A percentile compares a stretch with the other conserved stretches of the same genome.
Conservation (phyloP, 495 filamentous ascomycete species). For the Letharia columbiana region DNA sequence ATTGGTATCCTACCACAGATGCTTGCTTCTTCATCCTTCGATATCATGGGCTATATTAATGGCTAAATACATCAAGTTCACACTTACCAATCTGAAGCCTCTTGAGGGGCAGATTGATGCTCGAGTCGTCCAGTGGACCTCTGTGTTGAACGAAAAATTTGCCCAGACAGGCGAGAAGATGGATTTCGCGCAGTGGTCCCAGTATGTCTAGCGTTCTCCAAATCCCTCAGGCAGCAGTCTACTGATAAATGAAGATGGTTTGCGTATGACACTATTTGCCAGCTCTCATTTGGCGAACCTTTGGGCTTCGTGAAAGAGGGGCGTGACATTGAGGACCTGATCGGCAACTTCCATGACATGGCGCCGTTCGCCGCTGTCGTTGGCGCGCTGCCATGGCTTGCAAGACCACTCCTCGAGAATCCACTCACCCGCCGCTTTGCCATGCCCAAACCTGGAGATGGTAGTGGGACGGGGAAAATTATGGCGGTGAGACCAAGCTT, state of each 20-base stretch:
- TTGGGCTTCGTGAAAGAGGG: slow-evolving; percentile 54
- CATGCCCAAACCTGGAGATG: background rate
- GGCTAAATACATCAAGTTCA: slow-evolving; percentile 32
- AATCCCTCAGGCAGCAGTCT: background rate
- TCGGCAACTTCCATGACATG: slow-evolving; percentile 43
- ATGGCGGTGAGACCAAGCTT: background rate
- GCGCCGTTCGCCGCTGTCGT: slow-evolving; percentile 43
- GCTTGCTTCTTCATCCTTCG: too few relatives aligned
- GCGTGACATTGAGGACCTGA: slow-evolving; percentile 47
- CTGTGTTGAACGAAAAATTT: slow-evolving; percentile 37
- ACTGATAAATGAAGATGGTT: slow-evolving; percentile 33
- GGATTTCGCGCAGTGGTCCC: slow-evolving; percentile 45
- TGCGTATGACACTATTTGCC: slow-evolving; percentile 57
- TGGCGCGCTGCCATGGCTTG: slow-evolving; percentile 32
- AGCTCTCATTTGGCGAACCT: slow-evolving; percentile 53
- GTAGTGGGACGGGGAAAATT: slow-evolving; percentile 27
- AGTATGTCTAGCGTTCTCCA: slow-evolving; percentile 28
- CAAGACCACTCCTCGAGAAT: slow-evolving; percentile 41
- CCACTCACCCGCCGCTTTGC: background rate
- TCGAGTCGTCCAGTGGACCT: slow-evolving; percentile 38
- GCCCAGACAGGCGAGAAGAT: slow-evolving; percentile 36
- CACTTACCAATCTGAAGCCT: slow-evolving; percentile 42
- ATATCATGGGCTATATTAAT: background rate
- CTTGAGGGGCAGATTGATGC: slow-evolving; percentile 46
- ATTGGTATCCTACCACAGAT: background rate